These are phyloP conservation scores for Solanum arcanum DNA, from an alignment of 257 asterid species.

Conservation along the genomic window DNA sequence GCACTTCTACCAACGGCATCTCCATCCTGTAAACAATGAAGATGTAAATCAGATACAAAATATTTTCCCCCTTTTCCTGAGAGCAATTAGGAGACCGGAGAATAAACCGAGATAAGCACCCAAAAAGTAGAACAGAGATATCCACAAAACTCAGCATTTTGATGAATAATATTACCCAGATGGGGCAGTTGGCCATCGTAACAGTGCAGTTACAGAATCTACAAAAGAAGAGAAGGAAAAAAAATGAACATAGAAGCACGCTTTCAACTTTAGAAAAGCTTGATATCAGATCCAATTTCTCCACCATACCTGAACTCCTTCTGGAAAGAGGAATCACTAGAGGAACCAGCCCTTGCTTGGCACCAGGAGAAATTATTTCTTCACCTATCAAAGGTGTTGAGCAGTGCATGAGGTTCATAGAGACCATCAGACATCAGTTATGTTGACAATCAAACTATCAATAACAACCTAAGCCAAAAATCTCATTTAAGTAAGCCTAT, in stretches of 20 bases:
- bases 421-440: not conserved
- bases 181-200: constrained; percentile 99
- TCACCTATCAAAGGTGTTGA: constrained; percentile 42
- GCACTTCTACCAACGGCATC: constrained; percentile 92
- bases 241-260: not conserved
- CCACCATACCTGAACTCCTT: constrained; percentile 44
- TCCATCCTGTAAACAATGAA: constrained; percentile 64
- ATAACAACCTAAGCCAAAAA: not conserved
- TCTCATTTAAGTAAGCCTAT: not conserved
- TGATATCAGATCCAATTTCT: not conserved
- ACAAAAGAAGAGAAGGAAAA: constrained; percentile 7
- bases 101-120: not conserved
- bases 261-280: not conserved
- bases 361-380: constrained; percentile 72
- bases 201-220: constrained; percentile 81
- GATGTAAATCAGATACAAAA: constrained; percentile 10
- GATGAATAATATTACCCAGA: constrained; percentile 45
- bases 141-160: constrained; percentile 3
- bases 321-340: constrained; percentile 77
- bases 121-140: not conserved
- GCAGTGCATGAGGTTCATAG: not conserved
- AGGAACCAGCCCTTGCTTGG: constrained; percentile 84
- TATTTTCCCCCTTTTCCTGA: not conserved
- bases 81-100: not conserved
- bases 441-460: not conserved